Conservation (phyloP, 148 eudicot genomes). For the Rhododendron williamsianum region DNA sequence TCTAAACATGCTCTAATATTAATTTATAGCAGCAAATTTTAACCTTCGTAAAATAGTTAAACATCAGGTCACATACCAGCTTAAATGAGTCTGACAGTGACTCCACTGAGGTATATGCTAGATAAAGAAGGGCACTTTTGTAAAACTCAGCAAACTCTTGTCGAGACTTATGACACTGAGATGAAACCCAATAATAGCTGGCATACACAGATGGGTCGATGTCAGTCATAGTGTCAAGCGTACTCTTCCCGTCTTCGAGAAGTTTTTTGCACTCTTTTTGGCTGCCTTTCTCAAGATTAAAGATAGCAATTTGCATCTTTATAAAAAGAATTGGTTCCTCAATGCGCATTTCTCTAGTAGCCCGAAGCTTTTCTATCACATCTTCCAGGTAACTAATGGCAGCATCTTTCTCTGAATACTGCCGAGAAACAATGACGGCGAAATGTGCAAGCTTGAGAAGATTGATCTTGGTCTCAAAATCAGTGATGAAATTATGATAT, state of each 20-base stretch:
- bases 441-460: slow-evolving; percentile 99
- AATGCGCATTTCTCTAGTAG: slow-evolving; percentile 63
- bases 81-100: slow-evolving; percentile 84
- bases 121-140: slow-evolving; percentile 85
- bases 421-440: slow-evolving; percentile 84
- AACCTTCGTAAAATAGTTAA: not conserved
- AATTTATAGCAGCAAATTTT: not conserved
- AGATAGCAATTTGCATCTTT: slow-evolving; percentile 74
- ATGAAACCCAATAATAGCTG: slow-evolving; percentile 80
- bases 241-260: slow-evolving; percentile 74
- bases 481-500: slow-evolving; percentile 87
- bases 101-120: slow-evolving; percentile 94
- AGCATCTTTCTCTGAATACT: slow-evolving; percentile 79
- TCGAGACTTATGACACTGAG: slow-evolving; percentile 73
- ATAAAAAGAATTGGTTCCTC: slow-evolving; percentile 84
- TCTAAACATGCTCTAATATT: not conserved
- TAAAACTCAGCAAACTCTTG: slow-evolving; percentile 95
- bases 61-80: slow-evolving; percentile 45
- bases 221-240: slow-evolving; percentile 91
- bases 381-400: slow-evolving; percentile 84
- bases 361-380: slow-evolving; percentile 78
- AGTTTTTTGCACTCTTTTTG: slow-evolving; percentile 89
- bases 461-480: slow-evolving; percentile 95
- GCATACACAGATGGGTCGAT: slow-evolving; percentile 96
- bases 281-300: slow-evolving; percentile 71